Evolutionary conservation across 2,329 filamentous ascomycete genomes (phyloP).

Genomic region (Aspergillus novofumigatus): DNA sequence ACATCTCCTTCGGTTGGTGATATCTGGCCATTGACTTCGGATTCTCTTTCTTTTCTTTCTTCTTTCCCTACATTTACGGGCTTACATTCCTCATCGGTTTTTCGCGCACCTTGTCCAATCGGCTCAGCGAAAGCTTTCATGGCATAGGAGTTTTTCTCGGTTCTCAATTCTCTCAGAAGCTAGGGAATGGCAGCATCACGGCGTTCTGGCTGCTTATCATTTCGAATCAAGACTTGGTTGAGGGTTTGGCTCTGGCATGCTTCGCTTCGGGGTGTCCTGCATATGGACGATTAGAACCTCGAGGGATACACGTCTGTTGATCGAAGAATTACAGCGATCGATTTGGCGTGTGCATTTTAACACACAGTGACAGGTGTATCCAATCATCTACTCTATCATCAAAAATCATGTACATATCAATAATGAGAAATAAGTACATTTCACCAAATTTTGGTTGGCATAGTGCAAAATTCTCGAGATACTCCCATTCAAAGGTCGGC

Average conservation of each 20-base stretch:
- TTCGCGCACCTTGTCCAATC: slow-evolving; percentile 10
- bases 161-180: slow-evolving; percentile 11
- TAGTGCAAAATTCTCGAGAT: not conserved
- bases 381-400: slow-evolving; percentile 7
- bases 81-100: slow-evolving; percentile 11
- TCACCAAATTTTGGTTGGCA: not conserved
- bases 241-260: not conserved
- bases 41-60: slow-evolving; percentile 5
- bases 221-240: not conserved
- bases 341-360: slow-evolving; percentile 2
- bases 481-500: slow-evolving; percentile 34
- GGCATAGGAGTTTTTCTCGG: slow-evolving; percentile 18
- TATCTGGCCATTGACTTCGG: not conserved
- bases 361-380: not conserved
- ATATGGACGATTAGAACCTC: not conserved
- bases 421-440: not conserved
- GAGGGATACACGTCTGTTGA: not conserved
- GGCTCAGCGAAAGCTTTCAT: slow-evolving; percentile 10
- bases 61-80: not conserved
- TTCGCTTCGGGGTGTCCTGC: not conserved
- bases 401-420: slow-evolving; percentile 3
- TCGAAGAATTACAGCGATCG: not conserved
- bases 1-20: slow-evolving; percentile 3
- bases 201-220: slow-evolving; percentile 20
- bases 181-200: slow-evolving; percentile 17